phyloP scores from a whole-genome alignment of 306 rosid genomes.

The Bauhinia variegata region DNA sequence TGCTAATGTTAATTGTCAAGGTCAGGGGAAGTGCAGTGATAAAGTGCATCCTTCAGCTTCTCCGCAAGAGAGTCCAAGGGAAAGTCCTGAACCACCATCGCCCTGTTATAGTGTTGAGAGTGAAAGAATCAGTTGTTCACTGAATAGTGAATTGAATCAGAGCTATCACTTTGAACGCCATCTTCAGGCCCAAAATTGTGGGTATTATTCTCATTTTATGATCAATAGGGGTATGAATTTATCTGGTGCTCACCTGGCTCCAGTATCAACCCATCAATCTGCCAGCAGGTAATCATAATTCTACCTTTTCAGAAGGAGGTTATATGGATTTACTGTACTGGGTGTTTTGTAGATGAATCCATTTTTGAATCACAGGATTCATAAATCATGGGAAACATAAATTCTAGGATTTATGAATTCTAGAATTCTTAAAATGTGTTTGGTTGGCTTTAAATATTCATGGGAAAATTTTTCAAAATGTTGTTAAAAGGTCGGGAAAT shows the following conservation, averaged over 20 bases:
- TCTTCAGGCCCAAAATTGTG: conserved; percentile 54
- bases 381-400: too few relatives aligned
- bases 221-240: conserved; percentile 50
- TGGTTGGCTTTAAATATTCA: too few relatives aligned
- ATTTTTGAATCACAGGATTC: too few relatives aligned
- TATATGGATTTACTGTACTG: not conserved
- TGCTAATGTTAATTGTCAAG: conserved; percentile 43
- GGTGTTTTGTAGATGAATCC: too few relatives aligned
- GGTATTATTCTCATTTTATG: conserved; percentile 53
- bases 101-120: conserved; percentile 62
- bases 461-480: too few relatives aligned
- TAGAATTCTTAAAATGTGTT: too few relatives aligned
- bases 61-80: conserved; percentile 76
- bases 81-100: conserved; percentile 74
- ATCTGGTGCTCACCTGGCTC: conserved; percentile 60
- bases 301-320: conserved; percentile 14
- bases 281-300: conserved; percentile 59
- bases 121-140: conserved; percentile 51
- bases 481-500: too few relatives aligned
- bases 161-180: conserved; percentile 51
- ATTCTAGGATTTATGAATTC: too few relatives aligned
- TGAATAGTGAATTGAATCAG: conserved; percentile 49
- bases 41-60: conserved; percentile 89
- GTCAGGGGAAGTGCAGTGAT: conserved; percentile 55
- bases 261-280: conserved; percentile 53